Base-by-base conservation (phyloP, 1,284 basidiomycete genomes). In the Heterobasidion irregulare region DNA sequence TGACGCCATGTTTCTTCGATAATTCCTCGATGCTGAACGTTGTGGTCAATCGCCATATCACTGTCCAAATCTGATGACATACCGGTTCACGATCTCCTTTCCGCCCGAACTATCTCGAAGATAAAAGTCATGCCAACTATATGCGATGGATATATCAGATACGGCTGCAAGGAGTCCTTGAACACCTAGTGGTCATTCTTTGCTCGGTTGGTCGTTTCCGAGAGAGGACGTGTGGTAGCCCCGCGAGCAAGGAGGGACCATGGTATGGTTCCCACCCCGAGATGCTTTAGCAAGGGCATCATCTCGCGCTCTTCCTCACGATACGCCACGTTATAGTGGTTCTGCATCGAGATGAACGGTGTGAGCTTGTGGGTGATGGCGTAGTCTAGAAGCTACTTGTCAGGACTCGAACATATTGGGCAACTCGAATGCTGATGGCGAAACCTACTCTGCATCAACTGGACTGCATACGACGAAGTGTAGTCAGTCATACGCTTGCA, bases 321-420 rank as follows among this genome's bases (percentile, higher is more conserved):
- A 33, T 58, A 58, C 2, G 54, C n/a, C 13, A 58, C 47, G 33
- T 54, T 55, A 46, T 53, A 53, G 33, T 58, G 57, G 51, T 58
- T 55, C 51, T 58, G 57, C 57, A 58, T 58, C 10, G 53, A 53
- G 47, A 58, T 52, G 54, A 58, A 58, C 8, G 53, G 57, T 32
- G 57, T 55, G 12, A 58, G 41, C 16, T 55, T 53, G 47, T 58
- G 54, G 13, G 38, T 18, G 16, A 58, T 55, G 8, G 57, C 57
- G 19, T 58, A 58, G 47, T 55, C 56, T 57, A 45, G 6, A 1
- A 66, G 65, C 5, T 26, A 26, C 59, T 68, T 9, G 26, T 26
- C 26, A 26, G 26, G 26, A 26, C 26, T 26, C 26, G 5, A 26
- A 16, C 1, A 52, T 13, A 32, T 52, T 2, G 32, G 50, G 10